Base-by-base conservation (phyloP, 2,329 filamentous ascomycete species). In the Ascochyta lentis region DNA sequence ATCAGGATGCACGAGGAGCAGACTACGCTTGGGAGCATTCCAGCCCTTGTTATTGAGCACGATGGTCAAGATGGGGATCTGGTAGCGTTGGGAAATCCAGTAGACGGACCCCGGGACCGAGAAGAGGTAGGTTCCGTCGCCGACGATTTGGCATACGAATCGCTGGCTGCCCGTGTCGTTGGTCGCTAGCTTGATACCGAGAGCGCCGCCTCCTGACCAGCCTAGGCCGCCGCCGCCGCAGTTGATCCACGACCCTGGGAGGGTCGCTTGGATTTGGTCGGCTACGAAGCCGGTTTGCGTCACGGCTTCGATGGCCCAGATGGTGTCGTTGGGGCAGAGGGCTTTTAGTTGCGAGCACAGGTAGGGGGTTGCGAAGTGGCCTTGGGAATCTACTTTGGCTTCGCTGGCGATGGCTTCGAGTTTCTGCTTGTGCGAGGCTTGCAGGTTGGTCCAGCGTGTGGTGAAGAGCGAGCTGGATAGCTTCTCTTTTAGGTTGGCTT, bases 211-310 rank as follows among this genome's bases (percentile, higher is more conserved):
- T 13, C 90, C 90, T 10, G 86, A 90, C 90, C 90, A 94, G 2
- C 90, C 90, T 0, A 94, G 84, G 2, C 91, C 91, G 13, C 89
- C 90, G 0, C 89, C 90, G 1, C 90, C 90, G 69, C 90, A 93
- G 72, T 92, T 93, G 67, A 94, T 86, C 88, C 88, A 92, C 0
- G 85, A 86, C 0, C 89, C 89, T 0, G 90, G 90, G 0, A 86
- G 68, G 0, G 82, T 86, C 2, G 86, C 83, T 65, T 87, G 86
- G 7, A 95, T 77, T 61, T 92, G 89, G 62, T 95, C 89, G 24
- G 85, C 82, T 0, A 92, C 86, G 26, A 86, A 83, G 0, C 74
- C 74, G 0, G 87, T 86, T 54, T 90, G 86, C 0, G 91, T 95
- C 0, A 95, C 91, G 0, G 91, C 87, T 75, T 95, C 91, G 39